Percentiles rank a stretch among this genome's conserved stretches.
Conservation (phyloP, 2,329 filamentous ascomycete species). For the Aphanoascus verrucosus region DNA sequence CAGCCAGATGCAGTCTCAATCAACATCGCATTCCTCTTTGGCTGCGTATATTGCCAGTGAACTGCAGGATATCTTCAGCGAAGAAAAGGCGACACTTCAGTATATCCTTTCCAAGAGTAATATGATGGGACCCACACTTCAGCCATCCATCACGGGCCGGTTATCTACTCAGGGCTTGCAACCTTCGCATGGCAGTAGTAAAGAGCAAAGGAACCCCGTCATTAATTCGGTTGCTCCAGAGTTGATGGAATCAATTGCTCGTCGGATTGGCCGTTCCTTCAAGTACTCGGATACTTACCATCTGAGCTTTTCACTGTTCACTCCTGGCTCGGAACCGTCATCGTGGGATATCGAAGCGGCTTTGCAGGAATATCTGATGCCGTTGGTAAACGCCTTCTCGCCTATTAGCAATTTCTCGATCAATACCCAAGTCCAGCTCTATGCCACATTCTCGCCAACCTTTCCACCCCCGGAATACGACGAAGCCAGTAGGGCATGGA, state of each 20-base stretch:
- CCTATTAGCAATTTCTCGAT: constrained; percentile 91
- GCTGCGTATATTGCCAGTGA: constrained; percentile 69
- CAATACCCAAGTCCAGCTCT: constrained; percentile 91
- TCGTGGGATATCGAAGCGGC: constrained; percentile 85
- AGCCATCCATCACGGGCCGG: constrained; percentile 40
- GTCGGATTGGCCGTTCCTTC: constrained; percentile 69
- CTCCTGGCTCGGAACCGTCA: constrained; percentile 63
- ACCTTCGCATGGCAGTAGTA: constrained; percentile 21
- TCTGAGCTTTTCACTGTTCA: constrained; percentile 90
- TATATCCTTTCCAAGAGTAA: constrained; percentile 54
- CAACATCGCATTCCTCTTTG: constrained; percentile 59
- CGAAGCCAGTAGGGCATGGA: constrained; percentile 48
- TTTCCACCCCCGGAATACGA: constrained; percentile 49
- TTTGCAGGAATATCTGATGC: constrained; percentile 67
- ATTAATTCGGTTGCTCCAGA: constrained; percentile 35
- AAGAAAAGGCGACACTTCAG: constrained; percentile 79
- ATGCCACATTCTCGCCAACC: constrained; percentile 59
- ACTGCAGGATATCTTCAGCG: constrained; percentile 65
- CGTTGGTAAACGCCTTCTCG: constrained; percentile 66
- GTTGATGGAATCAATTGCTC: constrained; percentile 48
- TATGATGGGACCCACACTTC: constrained; percentile 18
- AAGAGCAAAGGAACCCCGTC: constrained; percentile 24
- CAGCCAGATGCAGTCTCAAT: constrained; percentile 55
- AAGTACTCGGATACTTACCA: constrained; percentile 93
- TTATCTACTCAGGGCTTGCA: constrained; percentile 22